Evolutionary conservation across 1,139 yeast genomes (phyloP), one percentile per base, ranked within the genome.

Genomic region (Saccharomyces pastorianus): DNA sequence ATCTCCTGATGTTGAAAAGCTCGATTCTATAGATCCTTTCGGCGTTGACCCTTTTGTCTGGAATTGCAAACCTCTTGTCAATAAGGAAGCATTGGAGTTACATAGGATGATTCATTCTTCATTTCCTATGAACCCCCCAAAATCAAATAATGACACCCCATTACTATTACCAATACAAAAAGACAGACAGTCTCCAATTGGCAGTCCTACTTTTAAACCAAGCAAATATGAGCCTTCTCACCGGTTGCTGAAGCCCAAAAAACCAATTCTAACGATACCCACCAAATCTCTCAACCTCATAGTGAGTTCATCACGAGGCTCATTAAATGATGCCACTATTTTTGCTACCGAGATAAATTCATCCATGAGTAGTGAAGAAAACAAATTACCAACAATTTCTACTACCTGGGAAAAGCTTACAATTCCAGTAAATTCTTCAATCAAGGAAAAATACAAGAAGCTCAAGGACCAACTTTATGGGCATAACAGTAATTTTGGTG

Each of bases 261-360:
- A 66, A 58, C 74, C 86, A 3, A 73, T 75, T 11, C 66, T 82
- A 28, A 77, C 74, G 58, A 62, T 71, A 51, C 68, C 71, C n/a
- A 61, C 66, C 32, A 67, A 68, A 60, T 52, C 76, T 61, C 60
- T 78, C 32, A 83, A 83, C 53, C 76, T 79, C 61, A 70, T 84
- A 47, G 89, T 85, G 41, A 85, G 84, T 59, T 80, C 90, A 2
- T 81, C 84, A 65, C 82, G 84, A 27, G 90, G 90, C 0, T 75
- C 76, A 53, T 64, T 83, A 20, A 79, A 78, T 58, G 91, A 85
- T 64, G 91, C 91, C 6, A 85, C 91, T 4, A 81, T 79, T 59
- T 85, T 81, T 68, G 93, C 89, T 1, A 85, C 91, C 1, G 91
- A 85, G 65, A 75, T 85, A 50, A 85, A 85, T 65, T 79, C 88